A percentile compares a stretch with the other conserved stretches of the same genome.
Evolutionary conservation across 306 rosid species (phyloP).

Genomic region (Quercus wislizeni): DNA sequence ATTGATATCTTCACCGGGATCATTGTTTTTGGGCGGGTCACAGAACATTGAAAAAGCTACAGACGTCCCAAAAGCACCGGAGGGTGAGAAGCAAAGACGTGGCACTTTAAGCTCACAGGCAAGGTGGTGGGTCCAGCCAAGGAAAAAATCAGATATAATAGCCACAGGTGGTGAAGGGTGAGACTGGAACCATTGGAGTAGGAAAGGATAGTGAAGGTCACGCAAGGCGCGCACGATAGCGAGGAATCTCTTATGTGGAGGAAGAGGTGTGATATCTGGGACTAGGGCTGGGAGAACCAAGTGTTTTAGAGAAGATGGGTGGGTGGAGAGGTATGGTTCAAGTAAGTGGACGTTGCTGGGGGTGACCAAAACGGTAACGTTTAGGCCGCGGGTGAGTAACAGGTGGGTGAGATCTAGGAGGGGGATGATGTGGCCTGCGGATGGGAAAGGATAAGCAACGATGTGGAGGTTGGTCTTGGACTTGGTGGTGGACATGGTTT

Average conservation of each 20-base stretch:
- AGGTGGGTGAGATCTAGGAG: constrained; percentile 32
- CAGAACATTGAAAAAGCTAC: constrained; percentile 18
- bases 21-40: constrained; percentile 1
- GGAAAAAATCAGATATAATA: constrained; percentile 45
- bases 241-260: constrained; percentile 5
- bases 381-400: constrained; percentile 29
- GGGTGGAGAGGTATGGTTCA: constrained; percentile 21
- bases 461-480: constrained; percentile 21
- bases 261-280: background rate
- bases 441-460: constrained; percentile 36
- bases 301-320: constrained; percentile 36
- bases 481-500: background rate
- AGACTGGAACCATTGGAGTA: constrained; percentile 31
- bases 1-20: background rate
- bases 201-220: constrained; percentile 30
- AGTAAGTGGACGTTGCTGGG: constrained; percentile 17
- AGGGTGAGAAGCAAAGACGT: constrained; percentile 42
- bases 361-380: constrained; percentile 41
- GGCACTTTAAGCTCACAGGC: constrained; percentile 32
- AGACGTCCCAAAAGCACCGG: constrained; percentile 25
- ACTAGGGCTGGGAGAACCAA: constrained; percentile 20
- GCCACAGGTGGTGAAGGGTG: constrained; percentile 31
- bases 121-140: constrained; percentile 53
- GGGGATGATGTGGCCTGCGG: constrained; percentile 48
- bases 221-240: constrained; percentile 6